Base-by-base conservation (phyloP, 306 rosid genomes). In the Fagus crenata region DNA sequence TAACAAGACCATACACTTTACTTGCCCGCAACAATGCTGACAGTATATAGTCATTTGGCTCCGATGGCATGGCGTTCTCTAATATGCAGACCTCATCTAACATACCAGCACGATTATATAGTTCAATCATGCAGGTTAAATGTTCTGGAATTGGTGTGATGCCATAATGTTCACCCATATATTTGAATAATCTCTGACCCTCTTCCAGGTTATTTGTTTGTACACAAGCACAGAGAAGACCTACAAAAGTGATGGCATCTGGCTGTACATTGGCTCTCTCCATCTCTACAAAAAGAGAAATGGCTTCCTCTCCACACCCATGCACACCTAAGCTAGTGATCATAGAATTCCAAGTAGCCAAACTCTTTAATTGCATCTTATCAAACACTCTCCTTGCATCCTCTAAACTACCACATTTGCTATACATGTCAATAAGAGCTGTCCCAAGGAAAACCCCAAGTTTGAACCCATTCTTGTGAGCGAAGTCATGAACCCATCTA, bases 281-380 rank as follows among this genome's bases (percentile, higher is more conserved):
- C 91, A 87, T 89, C 68, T 82, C 88, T 71, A 61, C 67, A 67
- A 85, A 90, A 67, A 87, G 53, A 9, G 64, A 71, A 0, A 87
- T 71, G 35, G 90, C 93, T 79, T 87, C 90, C 61, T 81, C 51
- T 31, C 90, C 87, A 61, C 73, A 76, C n/a, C 96, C 93, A 40
- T 89, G 91, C 65, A 90, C 96, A 8, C 96, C 96, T 74, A 89
- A 79, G 89, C 91, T 84, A 70, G 93, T 87, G 80, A 90, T 87
- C 91, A 90, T 89, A 28, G 89, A 65, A 71, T 90, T 90, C 96
- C 96, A 89, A 13, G 96, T 89, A 32, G 93, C 89, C 84, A 90
- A 75, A 75, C 85, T 86, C 77, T 67, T 90, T 55, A 42, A 65
- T 55, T 72, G 46, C 91, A 90, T 87, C 49, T 41, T 39, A 42